These are phyloP conservation scores for Acer campestre DNA, from an alignment of 345 rosid genomes.

Conservation along the genomic window DNA sequence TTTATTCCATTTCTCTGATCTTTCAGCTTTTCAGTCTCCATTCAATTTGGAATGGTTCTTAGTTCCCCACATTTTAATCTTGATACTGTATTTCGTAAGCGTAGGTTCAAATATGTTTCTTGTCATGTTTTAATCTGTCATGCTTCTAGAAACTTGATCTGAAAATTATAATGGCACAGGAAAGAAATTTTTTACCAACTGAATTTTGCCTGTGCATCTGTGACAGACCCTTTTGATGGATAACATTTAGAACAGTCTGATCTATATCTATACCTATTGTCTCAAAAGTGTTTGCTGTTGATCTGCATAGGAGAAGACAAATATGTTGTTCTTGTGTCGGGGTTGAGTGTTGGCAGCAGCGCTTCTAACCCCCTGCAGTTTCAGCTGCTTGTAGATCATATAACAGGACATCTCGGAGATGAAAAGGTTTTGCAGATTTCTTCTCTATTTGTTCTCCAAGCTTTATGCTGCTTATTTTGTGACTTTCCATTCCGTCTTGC, in stretches of 20 bases:
- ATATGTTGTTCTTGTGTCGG: slow-evolving; percentile 80
- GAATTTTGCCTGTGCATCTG: background rate
- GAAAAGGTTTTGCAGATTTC: slow-evolving; percentile 60
- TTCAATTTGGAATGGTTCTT: background rate
- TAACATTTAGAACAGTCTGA: background rate
- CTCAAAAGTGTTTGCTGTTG: slow-evolving; percentile 27
- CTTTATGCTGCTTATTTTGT: slow-evolving; percentile 16
- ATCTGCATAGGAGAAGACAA: slow-evolving; percentile 74
- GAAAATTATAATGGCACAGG: background rate
- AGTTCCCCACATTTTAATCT: background rate
- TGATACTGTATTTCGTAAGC: background rate
- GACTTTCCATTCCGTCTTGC: slow-evolving; percentile 7
- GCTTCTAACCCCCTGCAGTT: slow-evolving; percentile 76
- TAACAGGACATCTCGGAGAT: slow-evolving; percentile 91
- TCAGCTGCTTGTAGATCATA: slow-evolving; percentile 97
- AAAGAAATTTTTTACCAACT: background rate
- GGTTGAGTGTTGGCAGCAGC: slow-evolving; percentile 71
- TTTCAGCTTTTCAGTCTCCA: background rate
- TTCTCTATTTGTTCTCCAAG: slow-evolving; percentile 17
- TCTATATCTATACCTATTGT: slow-evolving; percentile 16
- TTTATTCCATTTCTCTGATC: background rate
- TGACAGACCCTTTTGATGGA: background rate
- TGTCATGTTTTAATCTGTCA: background rate
- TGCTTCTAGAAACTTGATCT: background rate
- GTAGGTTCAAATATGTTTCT: background rate